These are phyloP conservation scores for Zygoascus hellenicus DNA, from an alignment of 1,139 yeast species.

Conservation along the genomic window DNA sequence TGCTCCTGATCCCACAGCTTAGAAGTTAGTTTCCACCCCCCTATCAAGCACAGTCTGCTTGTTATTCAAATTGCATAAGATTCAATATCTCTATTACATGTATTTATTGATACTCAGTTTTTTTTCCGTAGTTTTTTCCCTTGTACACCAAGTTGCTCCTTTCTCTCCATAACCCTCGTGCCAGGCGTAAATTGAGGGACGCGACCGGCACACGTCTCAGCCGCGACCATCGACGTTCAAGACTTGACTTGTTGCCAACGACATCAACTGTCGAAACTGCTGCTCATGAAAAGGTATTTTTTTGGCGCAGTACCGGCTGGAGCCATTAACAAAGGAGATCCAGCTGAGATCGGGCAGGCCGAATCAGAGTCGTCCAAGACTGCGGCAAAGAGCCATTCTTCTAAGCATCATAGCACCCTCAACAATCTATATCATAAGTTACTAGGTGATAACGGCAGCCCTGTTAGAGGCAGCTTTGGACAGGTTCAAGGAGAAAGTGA, in stretches of 20 bases:
- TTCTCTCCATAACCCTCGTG: no score
- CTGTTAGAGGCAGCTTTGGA: not conserved
- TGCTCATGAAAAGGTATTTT: conserved; percentile 12
- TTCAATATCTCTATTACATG: no score
- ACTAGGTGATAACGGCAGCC: conserved; percentile 9
- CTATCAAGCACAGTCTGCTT: no score
- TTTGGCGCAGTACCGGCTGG: conserved; percentile 17
- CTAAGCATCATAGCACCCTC: conserved; percentile 7
- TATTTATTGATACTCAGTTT: no score
- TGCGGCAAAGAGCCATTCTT: not conserved
- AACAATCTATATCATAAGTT: conserved; percentile 9
- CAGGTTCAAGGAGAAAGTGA: not conserved
- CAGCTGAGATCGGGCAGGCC: not conserved
- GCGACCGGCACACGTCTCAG: not conserved
- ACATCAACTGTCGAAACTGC: not conserved
- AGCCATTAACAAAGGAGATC: conserved; percentile 3
- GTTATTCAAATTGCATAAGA: no score
- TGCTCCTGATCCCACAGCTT: no score
- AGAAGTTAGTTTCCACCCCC: no score
- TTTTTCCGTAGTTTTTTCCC: no score
- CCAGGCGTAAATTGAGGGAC: no score
- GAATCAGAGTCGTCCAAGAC: not conserved
- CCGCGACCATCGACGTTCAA: not conserved
- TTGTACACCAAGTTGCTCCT: no score
- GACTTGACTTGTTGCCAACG: not conserved